Evolutionary conservation across 1,284 basidiomycete species (phyloP).

Genomic region (Boletus smithii): DNA sequence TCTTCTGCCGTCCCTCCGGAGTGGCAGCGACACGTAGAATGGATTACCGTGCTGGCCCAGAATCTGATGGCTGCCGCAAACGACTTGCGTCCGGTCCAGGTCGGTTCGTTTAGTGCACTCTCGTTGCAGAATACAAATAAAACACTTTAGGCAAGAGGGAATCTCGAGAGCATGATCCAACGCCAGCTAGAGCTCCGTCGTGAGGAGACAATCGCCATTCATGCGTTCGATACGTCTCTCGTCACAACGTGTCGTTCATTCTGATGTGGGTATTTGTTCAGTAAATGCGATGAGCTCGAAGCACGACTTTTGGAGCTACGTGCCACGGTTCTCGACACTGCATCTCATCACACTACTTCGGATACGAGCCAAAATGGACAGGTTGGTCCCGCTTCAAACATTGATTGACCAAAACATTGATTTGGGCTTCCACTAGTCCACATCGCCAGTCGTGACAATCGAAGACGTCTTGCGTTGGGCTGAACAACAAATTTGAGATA

Average conservation of each 20-base stretch:
- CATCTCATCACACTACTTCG: slow-evolving; percentile 1
- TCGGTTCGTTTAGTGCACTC: slow-evolving; percentile 26
- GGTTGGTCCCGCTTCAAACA: slow-evolving; percentile 9
- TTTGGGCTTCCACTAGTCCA: slow-evolving; percentile 9
- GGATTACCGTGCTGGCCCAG: slow-evolving; percentile 71
- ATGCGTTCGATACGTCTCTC: slow-evolving; percentile 46
- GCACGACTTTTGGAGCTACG: slow-evolving; percentile 55
- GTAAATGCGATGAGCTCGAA: slow-evolving; percentile 69
- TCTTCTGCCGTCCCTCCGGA: slow-evolving; percentile 51
- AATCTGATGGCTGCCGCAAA: slow-evolving; percentile 81
- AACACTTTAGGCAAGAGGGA: slow-evolving; percentile 57
- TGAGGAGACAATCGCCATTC: slow-evolving; percentile 63
- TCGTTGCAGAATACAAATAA: slow-evolving; percentile 2
- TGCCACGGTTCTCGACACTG: slow-evolving; percentile 17
- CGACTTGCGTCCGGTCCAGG: slow-evolving; percentile 77
- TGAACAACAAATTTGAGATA: slow-evolving; percentile 45
- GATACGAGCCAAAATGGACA: slow-evolving; percentile 12
- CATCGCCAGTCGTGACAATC: slow-evolving; percentile 20
- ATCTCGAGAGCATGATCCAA: slow-evolving; percentile 73
- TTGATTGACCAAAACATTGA: background rate
- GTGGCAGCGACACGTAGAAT: slow-evolving; percentile 69
- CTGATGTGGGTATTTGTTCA: slow-evolving; percentile 27
- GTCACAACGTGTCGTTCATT: background rate
- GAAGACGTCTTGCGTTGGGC: slow-evolving; percentile 58
- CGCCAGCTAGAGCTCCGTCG: slow-evolving; percentile 65